A percentile compares a stretch with the other conserved stretches of the same genome.
These are phyloP conservation scores for Mycena vitilis DNA, from an alignment of 768 basidiomycete species.

Conservation along the genomic window DNA sequence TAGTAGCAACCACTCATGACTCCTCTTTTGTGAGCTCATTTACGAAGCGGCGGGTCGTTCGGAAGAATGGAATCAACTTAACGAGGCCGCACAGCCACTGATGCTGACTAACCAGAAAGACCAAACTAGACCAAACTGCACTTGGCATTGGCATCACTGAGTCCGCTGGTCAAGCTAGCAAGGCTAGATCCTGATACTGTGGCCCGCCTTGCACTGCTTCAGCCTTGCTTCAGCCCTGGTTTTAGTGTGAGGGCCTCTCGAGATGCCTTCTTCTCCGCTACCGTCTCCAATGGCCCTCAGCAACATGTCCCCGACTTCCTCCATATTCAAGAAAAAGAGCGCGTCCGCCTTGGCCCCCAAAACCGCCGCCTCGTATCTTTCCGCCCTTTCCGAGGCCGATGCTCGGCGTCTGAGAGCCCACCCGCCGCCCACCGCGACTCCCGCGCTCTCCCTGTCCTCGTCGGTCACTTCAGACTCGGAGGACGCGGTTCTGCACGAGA, in stretches of 20 bases:
- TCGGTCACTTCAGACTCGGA: slow-evolving; percentile 77
- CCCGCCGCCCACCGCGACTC: slow-evolving; percentile 71
- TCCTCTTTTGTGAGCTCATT: too few relatives aligned
- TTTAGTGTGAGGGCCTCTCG: not conserved
- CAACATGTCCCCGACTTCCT: slow-evolving; percentile 54
- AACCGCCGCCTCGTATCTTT: slow-evolving; percentile 69
- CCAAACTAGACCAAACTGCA: too few relatives aligned
- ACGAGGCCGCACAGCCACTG: too few relatives aligned
- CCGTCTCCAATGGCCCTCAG: slow-evolving; percentile 63
- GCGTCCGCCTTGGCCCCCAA: slow-evolving; percentile 49
- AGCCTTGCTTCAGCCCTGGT: too few relatives aligned
- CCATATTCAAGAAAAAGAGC: slow-evolving; percentile 61
- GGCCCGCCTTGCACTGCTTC: too few relatives aligned
- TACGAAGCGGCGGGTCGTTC: too few relatives aligned
- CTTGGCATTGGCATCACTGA: too few relatives aligned
- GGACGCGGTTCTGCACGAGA: slow-evolving; percentile 71
- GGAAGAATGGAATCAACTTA: too few relatives aligned
- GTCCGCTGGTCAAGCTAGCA: too few relatives aligned
- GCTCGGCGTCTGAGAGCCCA: slow-evolving; percentile 66
- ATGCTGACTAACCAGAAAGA: too few relatives aligned
- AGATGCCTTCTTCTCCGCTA: slow-evolving; percentile 33
- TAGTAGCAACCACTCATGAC: too few relatives aligned
- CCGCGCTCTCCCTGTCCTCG: slow-evolving; percentile 80
- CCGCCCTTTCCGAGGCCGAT: slow-evolving; percentile 73
- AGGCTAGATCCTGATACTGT: too few relatives aligned